Conservation (phyloP, 1,284 basidiomycete genomes). For the Ceratobasidium sp. region DNA sequence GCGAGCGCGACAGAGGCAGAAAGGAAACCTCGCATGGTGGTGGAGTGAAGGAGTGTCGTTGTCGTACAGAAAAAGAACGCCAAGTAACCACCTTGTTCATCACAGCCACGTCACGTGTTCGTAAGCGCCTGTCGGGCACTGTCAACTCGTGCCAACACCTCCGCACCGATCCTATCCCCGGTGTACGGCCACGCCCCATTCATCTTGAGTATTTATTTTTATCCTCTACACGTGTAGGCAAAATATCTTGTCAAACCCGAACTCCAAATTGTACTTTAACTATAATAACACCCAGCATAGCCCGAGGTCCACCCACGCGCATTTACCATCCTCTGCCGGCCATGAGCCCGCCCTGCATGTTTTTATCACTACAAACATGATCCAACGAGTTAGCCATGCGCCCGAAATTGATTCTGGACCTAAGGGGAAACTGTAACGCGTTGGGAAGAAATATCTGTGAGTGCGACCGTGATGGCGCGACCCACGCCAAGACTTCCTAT, state of each 20-base stretch:
- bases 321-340: conserved; percentile 66
- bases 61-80: conserved; percentile 43
- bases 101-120: conserved; percentile 36
- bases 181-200: neutral
- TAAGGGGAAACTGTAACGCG: too few species aligned
- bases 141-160: neutral
- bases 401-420: too few species aligned
- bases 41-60: conserved; percentile 40
- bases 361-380: conserved; percentile 64
- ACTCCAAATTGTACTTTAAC: neutral
- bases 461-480: conserved; percentile 2
- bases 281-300: too few species aligned
- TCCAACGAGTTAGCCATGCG: neutral
- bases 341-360: conserved; percentile 74
- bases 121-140: neutral
- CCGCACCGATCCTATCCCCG: neutral
- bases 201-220: neutral
- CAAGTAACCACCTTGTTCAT: neutral
- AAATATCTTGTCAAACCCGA: conserved; percentile 1
- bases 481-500: conserved; percentile 11
- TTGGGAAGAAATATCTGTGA: too few species aligned
- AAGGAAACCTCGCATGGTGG: conserved; percentile 27
- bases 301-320: neutral
- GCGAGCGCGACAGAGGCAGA: conserved; percentile 37
- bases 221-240: conserved; percentile 19